Conservation (phyloP, 345 rosid genomes). For the Aquilaria yunnanensis region DNA sequence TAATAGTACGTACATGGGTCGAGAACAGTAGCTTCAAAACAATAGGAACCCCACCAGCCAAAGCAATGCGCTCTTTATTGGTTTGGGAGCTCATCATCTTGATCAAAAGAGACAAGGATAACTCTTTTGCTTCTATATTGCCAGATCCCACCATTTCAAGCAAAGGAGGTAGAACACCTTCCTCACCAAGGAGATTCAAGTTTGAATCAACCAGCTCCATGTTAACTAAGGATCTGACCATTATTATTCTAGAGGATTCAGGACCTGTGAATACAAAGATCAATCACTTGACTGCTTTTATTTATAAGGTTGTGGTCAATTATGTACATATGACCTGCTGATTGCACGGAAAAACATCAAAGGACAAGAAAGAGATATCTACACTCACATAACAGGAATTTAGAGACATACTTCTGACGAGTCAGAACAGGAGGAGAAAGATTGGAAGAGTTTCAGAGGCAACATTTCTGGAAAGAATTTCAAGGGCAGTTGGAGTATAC, state of each 20-base stretch:
- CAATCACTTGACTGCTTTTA: slow-evolving; percentile 3
- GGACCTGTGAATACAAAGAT: slow-evolving; percentile 38
- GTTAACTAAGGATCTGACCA: slow-evolving; percentile 37
- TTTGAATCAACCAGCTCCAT: slow-evolving; percentile 52
- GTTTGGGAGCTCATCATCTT: slow-evolving; percentile 34
- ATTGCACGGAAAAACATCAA: too few relatives aligned
- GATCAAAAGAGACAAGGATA: slow-evolving; percentile 41
- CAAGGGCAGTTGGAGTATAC: too few relatives aligned
- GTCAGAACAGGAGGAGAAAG: too few relatives aligned
- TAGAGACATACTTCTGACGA: too few relatives aligned
- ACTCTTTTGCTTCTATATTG: slow-evolving; percentile 36
- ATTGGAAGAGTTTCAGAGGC: too few relatives aligned
- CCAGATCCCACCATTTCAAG: slow-evolving; percentile 48
- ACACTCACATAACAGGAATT: too few relatives aligned
- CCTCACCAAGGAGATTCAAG: slow-evolving; percentile 43
- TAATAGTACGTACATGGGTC: slow-evolving; percentile 25
- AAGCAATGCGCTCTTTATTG: slow-evolving; percentile 48
- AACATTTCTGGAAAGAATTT: too few relatives aligned
- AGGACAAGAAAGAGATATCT: too few relatives aligned
- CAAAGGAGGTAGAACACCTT: slow-evolving; percentile 51
- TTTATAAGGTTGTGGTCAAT: not conserved
- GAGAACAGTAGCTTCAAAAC: slow-evolving; percentile 34
- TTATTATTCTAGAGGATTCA: slow-evolving; percentile 34
- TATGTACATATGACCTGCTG: too few relatives aligned
- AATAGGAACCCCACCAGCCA: slow-evolving; percentile 46